Percentiles rank a stretch among this genome's conserved stretches.
phyloP scores from a whole-genome alignment of 345 rosid species.

The Linum lewisii region DNA sequence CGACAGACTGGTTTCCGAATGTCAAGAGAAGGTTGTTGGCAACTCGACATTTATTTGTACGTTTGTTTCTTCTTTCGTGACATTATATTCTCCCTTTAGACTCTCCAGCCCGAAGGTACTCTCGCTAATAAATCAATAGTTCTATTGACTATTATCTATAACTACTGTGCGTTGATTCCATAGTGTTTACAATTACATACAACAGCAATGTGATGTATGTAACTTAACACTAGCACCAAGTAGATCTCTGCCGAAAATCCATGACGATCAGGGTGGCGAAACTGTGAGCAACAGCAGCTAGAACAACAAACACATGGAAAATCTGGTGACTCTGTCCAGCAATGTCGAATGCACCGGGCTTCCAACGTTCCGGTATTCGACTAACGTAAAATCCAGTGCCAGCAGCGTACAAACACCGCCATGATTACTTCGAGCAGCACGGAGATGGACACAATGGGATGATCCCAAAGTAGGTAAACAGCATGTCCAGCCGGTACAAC shows the following conservation, averaged over 20 bases:
- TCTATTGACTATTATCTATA: not conserved
- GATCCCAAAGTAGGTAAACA: slow-evolving; percentile 50
- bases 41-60: not conserved
- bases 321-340: slow-evolving; percentile 97
- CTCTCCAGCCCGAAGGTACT: not conserved
- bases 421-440: slow-evolving; percentile 61
- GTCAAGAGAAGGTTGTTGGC: not conserved
- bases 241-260: slow-evolving; percentile 64
- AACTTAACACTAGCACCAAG: slow-evolving; percentile 25
- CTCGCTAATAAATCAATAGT: not conserved
- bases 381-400: slow-evolving; percentile 66
- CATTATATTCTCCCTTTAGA: not conserved
- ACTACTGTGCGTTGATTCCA: not conserved
- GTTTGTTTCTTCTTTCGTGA: not conserved
- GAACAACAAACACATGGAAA: slow-evolving; percentile 83
- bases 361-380: slow-evolving; percentile 85
- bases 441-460: slow-evolving; percentile 47
- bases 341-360: slow-evolving; percentile 83
- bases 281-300: slow-evolving; percentile 74
- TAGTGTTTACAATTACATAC: not conserved
- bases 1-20: not conserved
- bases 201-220: not conserved
- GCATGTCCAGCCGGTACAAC: slow-evolving; percentile 75
- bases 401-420: slow-evolving; percentile 60
- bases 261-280: slow-evolving; percentile 62